Evolutionary conservation across 805 yeast species (phyloP).

Genomic region (Sugiyamaella floridensis): DNA sequence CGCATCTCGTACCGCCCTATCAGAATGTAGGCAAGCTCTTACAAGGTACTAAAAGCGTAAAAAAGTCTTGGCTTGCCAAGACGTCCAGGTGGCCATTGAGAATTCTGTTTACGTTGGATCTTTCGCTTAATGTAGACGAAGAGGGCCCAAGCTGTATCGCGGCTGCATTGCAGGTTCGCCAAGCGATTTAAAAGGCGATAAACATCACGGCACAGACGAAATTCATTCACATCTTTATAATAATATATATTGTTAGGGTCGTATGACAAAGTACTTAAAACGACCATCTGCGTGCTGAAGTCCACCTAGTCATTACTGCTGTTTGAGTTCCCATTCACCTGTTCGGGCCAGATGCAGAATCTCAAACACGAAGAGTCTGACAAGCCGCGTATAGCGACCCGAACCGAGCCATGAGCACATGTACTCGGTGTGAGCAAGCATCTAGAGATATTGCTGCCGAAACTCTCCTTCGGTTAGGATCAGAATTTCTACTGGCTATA

Average conservation of each 20-base stretch:
- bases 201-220: too few relatives aligned
- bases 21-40: too few relatives aligned
- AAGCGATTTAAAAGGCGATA: too few relatives aligned
- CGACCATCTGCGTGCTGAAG: neutral
- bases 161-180: too few relatives aligned
- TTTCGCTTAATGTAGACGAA: too few relatives aligned
- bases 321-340: neutral
- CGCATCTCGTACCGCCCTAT: too few relatives aligned
- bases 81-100: neutral
- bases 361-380: neutral
- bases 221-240: too few relatives aligned
- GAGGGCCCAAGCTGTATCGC: too few relatives aligned
- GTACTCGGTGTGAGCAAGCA: neutral
- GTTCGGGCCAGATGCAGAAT: neutral
- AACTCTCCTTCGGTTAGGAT: neutral
- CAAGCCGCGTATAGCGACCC: too few relatives aligned
- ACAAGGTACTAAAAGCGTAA: neutral
- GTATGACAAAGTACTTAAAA: neutral
- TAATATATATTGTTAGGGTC: neutral
- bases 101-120: too few relatives aligned
- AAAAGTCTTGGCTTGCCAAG: neutral
- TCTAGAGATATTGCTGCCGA: neutral
- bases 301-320: neutral
- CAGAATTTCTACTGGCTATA: neutral
- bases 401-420: neutral